Conservation (phyloP, 75 land plant genomes). For the Chamaecyparis obtusa region DNA sequence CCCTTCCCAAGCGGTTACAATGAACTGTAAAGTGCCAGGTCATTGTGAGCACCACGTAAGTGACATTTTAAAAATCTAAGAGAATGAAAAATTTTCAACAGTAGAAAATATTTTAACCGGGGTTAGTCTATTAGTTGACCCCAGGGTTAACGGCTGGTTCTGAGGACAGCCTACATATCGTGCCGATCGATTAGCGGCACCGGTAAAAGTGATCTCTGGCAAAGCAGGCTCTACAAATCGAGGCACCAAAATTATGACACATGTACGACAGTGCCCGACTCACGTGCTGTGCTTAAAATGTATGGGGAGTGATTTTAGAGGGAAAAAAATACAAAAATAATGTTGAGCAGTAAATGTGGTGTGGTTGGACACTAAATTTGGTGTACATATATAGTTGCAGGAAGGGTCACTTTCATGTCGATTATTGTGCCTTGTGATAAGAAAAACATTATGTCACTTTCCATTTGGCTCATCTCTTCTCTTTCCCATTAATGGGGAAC, state of each 20-base stretch:
- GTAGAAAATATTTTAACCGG: not conserved
- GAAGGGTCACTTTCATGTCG: not conserved
- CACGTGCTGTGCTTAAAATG: not conserved
- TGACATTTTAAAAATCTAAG: too few species aligned
- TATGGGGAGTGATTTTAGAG: not conserved
- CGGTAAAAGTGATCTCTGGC: not conserved
- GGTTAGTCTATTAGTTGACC: not conserved
- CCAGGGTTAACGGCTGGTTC: not conserved
- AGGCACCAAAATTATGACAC: not conserved
- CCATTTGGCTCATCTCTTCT: not conserved
- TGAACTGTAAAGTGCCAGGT: not conserved
- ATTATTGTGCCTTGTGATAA: not conserved
- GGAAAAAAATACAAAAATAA: too few species aligned
- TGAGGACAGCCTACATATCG: not conserved
- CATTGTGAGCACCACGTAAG: not conserved
- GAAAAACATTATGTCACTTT: not conserved
- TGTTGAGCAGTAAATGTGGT: too few species aligned
- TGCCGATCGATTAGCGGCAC: not conserved
- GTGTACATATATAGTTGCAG: too few species aligned
- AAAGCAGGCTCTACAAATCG: not conserved
- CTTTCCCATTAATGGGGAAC: not conserved
- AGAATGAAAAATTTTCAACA: too few species aligned
- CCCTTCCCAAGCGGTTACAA: not conserved
- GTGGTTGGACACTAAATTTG: not conserved
- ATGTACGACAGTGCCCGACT: not conserved